Evolutionary conservation across 345 rosid genomes (phyloP), one percentile per base, ranked within the genome.

Genomic region (Atalantia buxifolia): DNA sequence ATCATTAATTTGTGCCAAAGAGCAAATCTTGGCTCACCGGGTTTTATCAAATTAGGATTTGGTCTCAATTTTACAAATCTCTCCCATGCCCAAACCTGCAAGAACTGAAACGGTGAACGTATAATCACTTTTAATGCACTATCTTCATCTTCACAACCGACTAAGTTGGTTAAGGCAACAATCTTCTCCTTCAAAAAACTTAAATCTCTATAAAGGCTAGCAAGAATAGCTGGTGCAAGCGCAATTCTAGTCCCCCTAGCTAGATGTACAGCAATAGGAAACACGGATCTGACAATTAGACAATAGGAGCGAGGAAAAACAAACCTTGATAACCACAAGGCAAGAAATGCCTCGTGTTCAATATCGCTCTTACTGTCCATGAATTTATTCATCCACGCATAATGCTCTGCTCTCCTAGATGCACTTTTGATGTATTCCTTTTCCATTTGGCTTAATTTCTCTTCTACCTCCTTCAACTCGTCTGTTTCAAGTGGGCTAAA

Each of bases 321-420:
- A 74, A 56, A 86, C 80, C 78, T 72, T 31, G 84, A 80, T 64
- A 86, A n/a, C 87, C 90, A 87, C 14, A 77, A 30, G 35, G 77
- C 76, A 10, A 89, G 87, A 69, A 89, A 87, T 7, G 90, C 87
- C 69, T 87, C 86, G 69, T 85, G 92, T 75, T 85, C 92, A 2
- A 84, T 64, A 38, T 71, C 64, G 42, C 82, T 77, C 9, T 61
- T 79, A 28, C 76, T 69, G 6, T 69, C 71, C 84, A 74, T 80
- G 75, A 85, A 81, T 53, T 67, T 77, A 66, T 28, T 72, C 67
- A 78, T 72, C 89, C 86, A 83, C 2, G 13, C 2, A 27, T 2
- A 0, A 0, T 25, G 62, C 1, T 0, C 0, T 0, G 73, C 80
- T 30, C 66, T 83, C 40, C 25, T 75, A 5, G 25, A 0, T 25